Percentiles rank a stretch among this genome's conserved stretches.
These are phyloP conservation scores for Phytophthora foliorum DNA, from an alignment of 352 stramenopile species.

Conservation along the genomic window DNA sequence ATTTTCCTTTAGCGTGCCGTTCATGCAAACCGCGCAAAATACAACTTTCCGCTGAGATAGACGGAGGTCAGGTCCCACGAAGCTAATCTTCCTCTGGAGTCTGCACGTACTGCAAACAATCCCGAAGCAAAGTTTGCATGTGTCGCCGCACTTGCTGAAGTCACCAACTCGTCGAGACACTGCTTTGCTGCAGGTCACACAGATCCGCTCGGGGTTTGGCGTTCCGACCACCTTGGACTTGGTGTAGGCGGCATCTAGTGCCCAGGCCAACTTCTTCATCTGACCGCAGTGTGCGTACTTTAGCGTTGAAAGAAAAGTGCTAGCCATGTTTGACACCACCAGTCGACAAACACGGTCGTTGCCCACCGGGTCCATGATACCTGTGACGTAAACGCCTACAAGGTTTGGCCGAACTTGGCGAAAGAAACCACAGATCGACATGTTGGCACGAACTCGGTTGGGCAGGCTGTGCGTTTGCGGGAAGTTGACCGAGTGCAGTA, in stretches of 20 bases:
- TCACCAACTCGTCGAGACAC: constrained; percentile 18
- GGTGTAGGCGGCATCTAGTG: constrained; percentile 25
- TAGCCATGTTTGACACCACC: constrained; percentile 29
- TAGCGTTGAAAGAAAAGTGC: constrained; percentile 19
- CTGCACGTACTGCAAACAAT: constrained; percentile 30
- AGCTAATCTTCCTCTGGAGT: constrained; percentile 35
- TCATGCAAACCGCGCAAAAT: constrained; percentile 42
- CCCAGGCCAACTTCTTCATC: constrained; percentile 45
- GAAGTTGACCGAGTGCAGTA: constrained; percentile 32
- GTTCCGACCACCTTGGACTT: constrained; percentile 26
- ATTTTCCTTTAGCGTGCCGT: constrained; percentile 12
- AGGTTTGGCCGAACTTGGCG: constrained; percentile 49
- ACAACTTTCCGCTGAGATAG: constrained; percentile 30
- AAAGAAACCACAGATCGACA: constrained; percentile 58
- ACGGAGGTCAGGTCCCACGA: constrained; percentile 20
- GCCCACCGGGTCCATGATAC: constrained; percentile 34
- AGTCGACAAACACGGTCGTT: constrained; percentile 30
- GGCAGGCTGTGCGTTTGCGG: constrained; percentile 21
- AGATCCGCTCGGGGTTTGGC: constrained; percentile 29
- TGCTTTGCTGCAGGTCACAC: constrained; percentile 26
- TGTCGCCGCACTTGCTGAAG: constrained; percentile 18
- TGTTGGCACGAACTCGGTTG: constrained; percentile 52
- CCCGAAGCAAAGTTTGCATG: constrained; percentile 31
- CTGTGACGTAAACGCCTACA: constrained; percentile 52
- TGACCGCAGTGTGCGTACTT: constrained; percentile 39